Base-by-base conservation (phyloP, 306 rosid genomes). In the Neltuma alba region DNA sequence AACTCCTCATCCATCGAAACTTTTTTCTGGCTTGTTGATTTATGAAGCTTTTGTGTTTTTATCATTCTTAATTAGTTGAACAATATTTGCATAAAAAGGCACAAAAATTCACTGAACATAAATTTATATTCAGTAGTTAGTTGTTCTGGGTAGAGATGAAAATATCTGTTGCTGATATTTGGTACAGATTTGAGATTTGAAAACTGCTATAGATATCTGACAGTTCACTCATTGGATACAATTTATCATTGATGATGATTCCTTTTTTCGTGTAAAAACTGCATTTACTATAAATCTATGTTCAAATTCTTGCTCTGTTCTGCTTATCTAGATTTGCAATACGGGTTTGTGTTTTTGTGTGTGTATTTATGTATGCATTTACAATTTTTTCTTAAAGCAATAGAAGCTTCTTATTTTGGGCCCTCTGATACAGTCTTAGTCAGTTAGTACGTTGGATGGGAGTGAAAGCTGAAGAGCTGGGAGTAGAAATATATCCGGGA, bases 371-470 rank as follows among this genome's bases (percentile, higher is more conserved):
- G 30, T 3, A 1, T 55, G 6, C 3, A 0, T 21, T 1, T 57
- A 7, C 12, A 1, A 28, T 16, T 3, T 57, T 0, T 31, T 15
- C 14, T 62, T 8, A 54, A 1, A 16, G 7, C 6, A 31, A 1
- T 61, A 14, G 38, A 15, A 62, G 21, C 28, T 75, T 67, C 77
- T 80, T 77, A 61, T 64, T 69, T 34, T 83, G 74, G 76, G 52
- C 66, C 72, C 78, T 83, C 30, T 82, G 67, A 72, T 89, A 81
- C 78, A 94, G 99, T 87, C 84, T 94, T 76, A 92, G 99, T 86
- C 95, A 94, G 88, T 89, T 94, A 76, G 88, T 91, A 34, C 93
- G 97, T 45, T 94, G 99, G 99, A 70, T 94, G 97, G 97, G 99
- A 83, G 82, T 75, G 76, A 92, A 94, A 90, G 99, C 99, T 23